Conservation (phyloP, 805 yeast genomes). For the Blastobotrys peoriensis region DNA sequence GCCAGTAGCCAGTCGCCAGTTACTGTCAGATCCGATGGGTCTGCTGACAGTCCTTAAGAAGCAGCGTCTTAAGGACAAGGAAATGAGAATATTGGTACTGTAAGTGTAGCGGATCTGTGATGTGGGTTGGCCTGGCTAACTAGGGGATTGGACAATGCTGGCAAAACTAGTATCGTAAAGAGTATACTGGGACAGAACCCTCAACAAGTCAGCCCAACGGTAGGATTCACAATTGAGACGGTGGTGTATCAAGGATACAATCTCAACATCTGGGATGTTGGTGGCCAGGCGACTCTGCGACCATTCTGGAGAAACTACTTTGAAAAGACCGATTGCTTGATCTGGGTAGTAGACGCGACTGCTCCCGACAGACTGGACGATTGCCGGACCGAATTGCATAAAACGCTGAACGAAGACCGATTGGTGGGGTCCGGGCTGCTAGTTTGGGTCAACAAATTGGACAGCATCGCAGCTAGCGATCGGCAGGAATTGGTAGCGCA, state of each 20-base stretch:
- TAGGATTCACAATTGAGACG: slow-evolving; percentile 81
- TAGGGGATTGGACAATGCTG: slow-evolving; percentile 81
- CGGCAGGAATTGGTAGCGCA: slow-evolving; percentile 10
- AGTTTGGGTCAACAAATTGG: slow-evolving; percentile 70
- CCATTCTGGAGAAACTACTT: slow-evolving; percentile 93
- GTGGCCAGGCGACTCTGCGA: slow-evolving; percentile 79
- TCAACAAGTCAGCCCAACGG: slow-evolving; percentile 68
- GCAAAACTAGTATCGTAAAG: slow-evolving; percentile 80
- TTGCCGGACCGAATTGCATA: slow-evolving; percentile 57
- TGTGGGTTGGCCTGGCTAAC: too few relatives aligned
- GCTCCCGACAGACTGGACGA: slow-evolving; percentile 58
- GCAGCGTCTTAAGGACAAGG: slow-evolving; percentile 74
- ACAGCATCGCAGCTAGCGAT: slow-evolving; percentile 32
- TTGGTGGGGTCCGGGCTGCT: slow-evolving; percentile 64
- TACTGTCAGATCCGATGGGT: too few relatives aligned
- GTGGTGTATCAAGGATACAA: slow-evolving; percentile 35
- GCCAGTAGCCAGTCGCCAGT: too few relatives aligned
- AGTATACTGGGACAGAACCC: slow-evolving; percentile 46
- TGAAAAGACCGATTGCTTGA: slow-evolving; percentile 67
- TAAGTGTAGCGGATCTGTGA: too few relatives aligned
- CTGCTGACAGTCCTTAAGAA: slow-evolving; percentile 71
- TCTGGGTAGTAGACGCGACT: slow-evolving; percentile 80
- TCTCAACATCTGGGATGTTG: slow-evolving; percentile 63
- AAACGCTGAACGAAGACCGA: slow-evolving; percentile 58
- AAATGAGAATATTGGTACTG: slow-evolving; percentile 64